Conservation (phyloP, 345 rosid genomes). For the Theobroma cacao region DNA sequence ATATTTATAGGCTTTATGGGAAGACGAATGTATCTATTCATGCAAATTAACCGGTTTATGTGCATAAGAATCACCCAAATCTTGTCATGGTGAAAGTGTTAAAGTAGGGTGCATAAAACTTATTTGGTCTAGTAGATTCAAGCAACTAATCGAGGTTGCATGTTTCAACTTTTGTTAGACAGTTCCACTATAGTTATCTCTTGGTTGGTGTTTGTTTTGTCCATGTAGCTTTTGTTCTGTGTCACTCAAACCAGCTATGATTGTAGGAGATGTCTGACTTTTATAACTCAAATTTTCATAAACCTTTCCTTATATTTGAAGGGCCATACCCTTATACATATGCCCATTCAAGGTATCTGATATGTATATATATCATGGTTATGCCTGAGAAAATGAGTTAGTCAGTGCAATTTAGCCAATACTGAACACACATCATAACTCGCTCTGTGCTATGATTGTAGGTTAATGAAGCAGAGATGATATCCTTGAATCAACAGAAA, state of each 20-base stretch:
- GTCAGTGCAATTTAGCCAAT: not conserved
- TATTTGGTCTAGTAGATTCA: not conserved
- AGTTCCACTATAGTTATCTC: not conserved
- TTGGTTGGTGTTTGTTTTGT: not conserved
- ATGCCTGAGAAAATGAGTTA: not conserved
- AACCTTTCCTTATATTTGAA: not conserved
- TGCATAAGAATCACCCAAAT: not conserved
- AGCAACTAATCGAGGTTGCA: not conserved
- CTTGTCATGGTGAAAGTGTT: not conserved
- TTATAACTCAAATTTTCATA: not conserved
- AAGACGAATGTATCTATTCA: not conserved
- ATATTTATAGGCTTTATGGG: not conserved
- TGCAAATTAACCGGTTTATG: not conserved
- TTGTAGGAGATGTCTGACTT: not conserved
- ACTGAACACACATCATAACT: not conserved
- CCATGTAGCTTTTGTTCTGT: not conserved
- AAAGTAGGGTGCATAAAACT: not conserved
- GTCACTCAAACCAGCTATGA: not conserved
- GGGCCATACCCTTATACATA: not conserved
- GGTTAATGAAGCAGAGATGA: constrained; percentile 69
- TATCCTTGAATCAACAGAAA: constrained; percentile 45
- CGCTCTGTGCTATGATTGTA: constrained; percentile 23
- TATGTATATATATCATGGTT: not conserved
- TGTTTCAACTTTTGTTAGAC: not conserved
- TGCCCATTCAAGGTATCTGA: not conserved